Evolutionary conservation across 306 rosid genomes (phyloP).

Genomic region (Dryas alaskensis): DNA sequence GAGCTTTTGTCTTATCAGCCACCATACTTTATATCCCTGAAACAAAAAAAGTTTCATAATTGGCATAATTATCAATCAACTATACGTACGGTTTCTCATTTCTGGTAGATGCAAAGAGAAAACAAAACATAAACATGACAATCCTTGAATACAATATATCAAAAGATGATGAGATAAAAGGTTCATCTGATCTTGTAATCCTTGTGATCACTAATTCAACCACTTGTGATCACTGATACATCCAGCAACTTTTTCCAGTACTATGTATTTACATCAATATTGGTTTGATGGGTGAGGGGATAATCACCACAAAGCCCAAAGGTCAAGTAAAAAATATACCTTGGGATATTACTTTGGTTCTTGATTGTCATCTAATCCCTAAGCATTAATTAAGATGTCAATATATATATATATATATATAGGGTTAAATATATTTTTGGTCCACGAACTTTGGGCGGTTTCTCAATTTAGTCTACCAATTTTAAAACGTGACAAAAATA

Average conservation of each 20-base stretch:
- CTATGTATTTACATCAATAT: too few species aligned
- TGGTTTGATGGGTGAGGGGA: not conserved
- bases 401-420: too few species aligned
- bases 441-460: too few species aligned
- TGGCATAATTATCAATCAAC: not conserved
- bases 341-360: not conserved
- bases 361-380: too few species aligned
- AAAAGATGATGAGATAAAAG: not conserved
- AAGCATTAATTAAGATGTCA: too few species aligned
- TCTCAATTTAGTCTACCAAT: too few species aligned
- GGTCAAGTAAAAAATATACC: not conserved
- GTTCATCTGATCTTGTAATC: not conserved
- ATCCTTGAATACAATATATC: not conserved
- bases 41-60: not conserved
- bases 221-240: not conserved
- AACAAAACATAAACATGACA: not conserved
- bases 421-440: too few species aligned
- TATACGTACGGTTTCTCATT: not conserved
- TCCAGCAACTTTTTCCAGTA: too few species aligned
- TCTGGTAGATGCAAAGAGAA: not conserved
- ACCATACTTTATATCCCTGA: not conserved
- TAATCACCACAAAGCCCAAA: not conserved
- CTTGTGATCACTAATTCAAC: not conserved
- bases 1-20: slow-evolving; percentile 21
- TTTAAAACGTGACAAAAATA: too few species aligned